These are phyloP conservation scores for Penicillium sp. DNA, from an alignment of 2,329 filamentous ascomycete genomes.

Conservation along the genomic window DNA sequence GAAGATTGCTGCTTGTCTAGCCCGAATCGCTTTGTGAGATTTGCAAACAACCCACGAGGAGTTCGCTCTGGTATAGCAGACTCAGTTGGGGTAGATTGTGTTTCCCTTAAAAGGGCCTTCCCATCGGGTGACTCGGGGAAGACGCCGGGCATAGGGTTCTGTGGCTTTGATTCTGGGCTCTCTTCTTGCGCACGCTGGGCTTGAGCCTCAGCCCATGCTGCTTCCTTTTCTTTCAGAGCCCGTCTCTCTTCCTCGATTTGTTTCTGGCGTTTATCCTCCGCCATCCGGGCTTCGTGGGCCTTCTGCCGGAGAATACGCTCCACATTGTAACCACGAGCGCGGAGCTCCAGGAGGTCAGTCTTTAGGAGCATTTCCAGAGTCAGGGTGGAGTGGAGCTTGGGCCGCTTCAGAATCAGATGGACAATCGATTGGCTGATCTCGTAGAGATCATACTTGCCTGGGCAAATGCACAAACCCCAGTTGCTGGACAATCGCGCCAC, in stretches of 20 bases:
- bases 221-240: constrained; percentile 63
- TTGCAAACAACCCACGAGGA: constrained; percentile 64
- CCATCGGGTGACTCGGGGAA: constrained; percentile 68
- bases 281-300: constrained; percentile 82
- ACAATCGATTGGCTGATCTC: constrained; percentile 89
- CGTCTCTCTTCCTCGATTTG: constrained; percentile 71
- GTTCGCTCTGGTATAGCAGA: constrained; percentile 44
- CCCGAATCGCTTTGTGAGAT: constrained; percentile 67
- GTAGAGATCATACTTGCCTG: constrained; percentile 76
- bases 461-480: constrained; percentile 74
- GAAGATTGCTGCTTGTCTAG: constrained; percentile 54
- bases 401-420: constrained; percentile 74
- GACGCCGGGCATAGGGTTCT: constrained; percentile 68
- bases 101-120: constrained; percentile 21
- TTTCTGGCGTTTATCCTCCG: constrained; percentile 76
- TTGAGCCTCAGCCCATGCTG: constrained; percentile 48
- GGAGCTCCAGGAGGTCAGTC: constrained; percentile 77
- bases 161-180: constrained; percentile 35
- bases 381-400: constrained; percentile 84
- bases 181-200: constrained; percentile 32
- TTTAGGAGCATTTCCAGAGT: constrained; percentile 91
- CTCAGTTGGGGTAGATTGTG: constrained; percentile 25
- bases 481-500: constrained; percentile 57
- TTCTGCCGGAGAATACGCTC: constrained; percentile 89
- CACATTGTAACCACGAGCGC: constrained; percentile 91